Base-by-base conservation (phyloP, 1,139 yeast species). In the Geotrichum europaeum region DNA sequence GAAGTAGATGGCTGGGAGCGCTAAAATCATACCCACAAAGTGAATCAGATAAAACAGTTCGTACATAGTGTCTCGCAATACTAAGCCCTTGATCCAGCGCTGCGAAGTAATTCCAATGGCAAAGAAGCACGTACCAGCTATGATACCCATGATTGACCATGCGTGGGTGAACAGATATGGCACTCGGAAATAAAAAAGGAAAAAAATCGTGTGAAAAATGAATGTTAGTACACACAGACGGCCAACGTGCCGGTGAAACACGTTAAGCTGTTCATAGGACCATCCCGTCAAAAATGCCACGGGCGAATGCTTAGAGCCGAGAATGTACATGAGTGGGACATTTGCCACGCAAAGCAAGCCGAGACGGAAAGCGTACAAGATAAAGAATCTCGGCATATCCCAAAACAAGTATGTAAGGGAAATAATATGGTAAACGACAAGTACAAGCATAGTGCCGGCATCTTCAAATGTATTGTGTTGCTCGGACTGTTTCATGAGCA, bases 211-310 rank as follows among this genome's bases (percentile, higher is more conserved):
- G 53, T 70, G 73, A 12, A 61, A 45, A 4, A 67, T 34, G 2
- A 63, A 60, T 0, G 69, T 55, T 5, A 62, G 12, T 7, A 68
- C 64, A 51, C 69, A 65, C 15, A 66, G 50, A 3, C 64, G 58
- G 6, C 73, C 72, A 12, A 62, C 60, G 52, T 63, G 65, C 32
- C 71, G 63, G 55, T 70, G 73, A 47, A 68, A 64, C 10, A 70
- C 67, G 55, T 68, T 70, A n/a, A 68, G 58, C 55, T 70, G 72
- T 53, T 70, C 73, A 53, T 70, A 70, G 4, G 70, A 67, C 72
- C 73, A 70, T 20, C 72, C 73, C 2, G 69, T 66, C 24, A 70
- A 60, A 54, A 59, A 64, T 2, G 67, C 60, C 2, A 70, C 51
- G 5, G 71, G 72, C 12, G 68, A 61, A 55, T 68, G 68, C 58